Base-by-base conservation (phyloP, 129 eudicot species). In the Lactuca saligna region DNA sequence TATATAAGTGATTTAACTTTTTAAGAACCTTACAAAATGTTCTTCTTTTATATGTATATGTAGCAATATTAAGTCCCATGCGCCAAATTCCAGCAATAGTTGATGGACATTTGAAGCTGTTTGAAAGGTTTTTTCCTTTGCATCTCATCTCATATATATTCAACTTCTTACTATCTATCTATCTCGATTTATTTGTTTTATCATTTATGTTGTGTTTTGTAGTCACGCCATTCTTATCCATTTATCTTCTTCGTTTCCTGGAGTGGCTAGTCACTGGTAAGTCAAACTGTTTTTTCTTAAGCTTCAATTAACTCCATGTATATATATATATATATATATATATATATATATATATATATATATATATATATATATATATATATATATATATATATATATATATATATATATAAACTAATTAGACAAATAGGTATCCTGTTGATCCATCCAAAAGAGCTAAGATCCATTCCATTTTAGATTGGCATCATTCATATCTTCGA, bases 401-500 rank as follows among this genome's bases (percentile, higher is more conserved):
- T 20, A 20, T 20, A 20, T 20, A 20, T 20, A 20, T 20, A 20
- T 20, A 20, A 20, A 20, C 20, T 20, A 20, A 20, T 20, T 16
- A 64, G 35, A 67, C 12, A 29, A 13, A 57, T 75, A 91, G 97
- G 97, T 91, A 88, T 75, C 97, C 97, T 9, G 51, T 79, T 77
- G 97, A 91, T 79, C 59, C 84, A 6, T 78, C 32, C 10, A 71
- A 72, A 71, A 82, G 96, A 79, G 83, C 96, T 44, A 86, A 84
- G 77, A 79, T 88, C 71, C 78, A 91, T 62, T 86, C 97, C 4
- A 91, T 88, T 61, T 75, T 92, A 74, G 96, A 92, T 76, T 92
- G 98, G 98, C 98, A 92, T 74, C 98, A 88, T 82, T 73, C 85
- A 39, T 86, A 82, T 75, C 35, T 88, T 66, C 96, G 91, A 16